Evolutionary conservation across 768 basidiomycete genomes (phyloP), one percentile per base, ranked within the genome.

Genomic region (Lyophyllum semitale): DNA sequence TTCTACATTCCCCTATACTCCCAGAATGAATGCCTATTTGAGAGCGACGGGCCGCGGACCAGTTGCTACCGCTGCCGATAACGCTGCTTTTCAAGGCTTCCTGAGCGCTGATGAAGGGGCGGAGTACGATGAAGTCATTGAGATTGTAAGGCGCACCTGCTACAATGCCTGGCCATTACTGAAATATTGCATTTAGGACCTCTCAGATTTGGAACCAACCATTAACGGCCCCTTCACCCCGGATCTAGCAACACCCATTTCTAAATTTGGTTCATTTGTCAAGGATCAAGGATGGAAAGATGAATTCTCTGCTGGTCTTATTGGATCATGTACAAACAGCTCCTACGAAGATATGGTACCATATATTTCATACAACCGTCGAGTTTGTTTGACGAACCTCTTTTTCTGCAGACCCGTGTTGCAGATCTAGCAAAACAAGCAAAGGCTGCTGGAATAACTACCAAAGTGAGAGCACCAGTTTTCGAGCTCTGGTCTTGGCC

Each of bases 271-370:
- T 27, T 65, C 77, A 4, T 87, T 96, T 68, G 79, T 98, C 18
- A 76, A 85, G 68, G 84, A 88, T 59, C 89, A 93, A 70, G 89
- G 89, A 11, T 98, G 95, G 93, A 94, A 93, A 69, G 92, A 95
- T 65, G 89, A 93, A 68, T 76, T 98, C 48, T 90, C 94, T 11
- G 96, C 95, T 22, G 85, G 81, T 47, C 80, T 99, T 25, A 99
- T 99, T 65, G 97, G 97, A 22, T 97, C 94, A n/a, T 99, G 97
- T 71, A 99, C 97, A 27, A 99, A 99, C 71, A 97, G 95, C 55
- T 97, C 95, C 5, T 99, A 98, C 67, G 93, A 96, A 69, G 93
- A 95, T 66, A 88, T 95, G 93, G 92, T 91, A 57, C 11, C 53
- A 38, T n/a, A 29, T 32, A 41, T 33, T 9, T 48, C 38, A 49